A percentile compares a stretch with the other conserved stretches of the same genome.
Conservation (phyloP, 257 asterid genomes). For the Misopates orontium region DNA sequence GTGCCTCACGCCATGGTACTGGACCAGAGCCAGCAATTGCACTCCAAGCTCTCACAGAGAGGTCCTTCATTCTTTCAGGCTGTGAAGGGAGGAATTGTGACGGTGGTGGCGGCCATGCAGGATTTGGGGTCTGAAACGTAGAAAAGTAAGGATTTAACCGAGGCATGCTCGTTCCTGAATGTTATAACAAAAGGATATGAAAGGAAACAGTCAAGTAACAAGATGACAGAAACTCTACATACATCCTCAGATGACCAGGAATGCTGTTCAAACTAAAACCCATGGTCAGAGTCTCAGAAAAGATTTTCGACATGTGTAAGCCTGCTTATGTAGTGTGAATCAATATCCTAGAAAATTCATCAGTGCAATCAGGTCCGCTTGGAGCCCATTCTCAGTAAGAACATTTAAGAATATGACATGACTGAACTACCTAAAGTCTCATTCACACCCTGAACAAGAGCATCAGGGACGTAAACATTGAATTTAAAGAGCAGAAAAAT, state of each 20-base stretch:
- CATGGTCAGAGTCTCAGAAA: conserved; percentile 9
- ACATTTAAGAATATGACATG: too few species aligned
- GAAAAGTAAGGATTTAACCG: conserved; percentile 16
- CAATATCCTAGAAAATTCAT: too few species aligned
- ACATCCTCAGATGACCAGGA: conserved; percentile 11
- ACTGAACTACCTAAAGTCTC: too few species aligned
- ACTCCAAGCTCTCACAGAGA: conserved; percentile 63
- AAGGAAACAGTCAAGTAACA: too few species aligned
- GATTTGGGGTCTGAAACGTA: conserved; percentile 84
- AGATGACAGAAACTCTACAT: too few species aligned
- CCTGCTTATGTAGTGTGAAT: too few species aligned
- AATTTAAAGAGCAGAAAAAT: neutral
- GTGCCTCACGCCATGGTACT: conserved; percentile 80
- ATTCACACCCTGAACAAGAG: too few species aligned
- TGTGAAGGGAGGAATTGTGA: conserved; percentile 72
- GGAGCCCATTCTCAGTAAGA: too few species aligned
- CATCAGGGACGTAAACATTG: too few species aligned
- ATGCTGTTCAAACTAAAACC: conserved; percentile 15
- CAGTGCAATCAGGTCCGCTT: too few species aligned
- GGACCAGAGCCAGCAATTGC: conserved; percentile 79
- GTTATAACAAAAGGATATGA: conserved; percentile 11
- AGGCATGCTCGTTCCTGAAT: conserved; percentile 15
- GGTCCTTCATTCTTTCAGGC: conserved; percentile 80
- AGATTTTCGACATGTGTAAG: neutral
- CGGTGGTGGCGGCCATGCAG: conserved; percentile 99